Conservation (phyloP, 1,139 yeast genomes). For the Yamadazyma jaroonii region DNA sequence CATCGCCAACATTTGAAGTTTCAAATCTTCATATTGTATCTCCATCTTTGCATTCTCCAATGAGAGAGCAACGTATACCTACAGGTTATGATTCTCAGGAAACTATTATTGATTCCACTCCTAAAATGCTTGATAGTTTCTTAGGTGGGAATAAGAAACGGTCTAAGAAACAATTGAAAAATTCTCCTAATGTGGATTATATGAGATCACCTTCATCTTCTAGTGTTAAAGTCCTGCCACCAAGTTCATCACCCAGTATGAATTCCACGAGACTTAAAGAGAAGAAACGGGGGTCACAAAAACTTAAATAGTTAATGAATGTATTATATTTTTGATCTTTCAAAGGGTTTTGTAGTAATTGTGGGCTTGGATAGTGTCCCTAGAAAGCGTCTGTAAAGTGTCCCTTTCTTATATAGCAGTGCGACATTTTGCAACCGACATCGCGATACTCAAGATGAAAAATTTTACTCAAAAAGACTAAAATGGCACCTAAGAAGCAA, state of each 20-base stretch:
- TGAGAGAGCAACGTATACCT: neutral
- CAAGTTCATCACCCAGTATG: conserved; percentile 12
- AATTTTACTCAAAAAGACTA: conserved; percentile 1
- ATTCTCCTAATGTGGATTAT: conserved; percentile 7
- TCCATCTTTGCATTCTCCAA: conserved; percentile 8
- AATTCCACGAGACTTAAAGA: conserved; percentile 13
- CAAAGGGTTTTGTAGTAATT: too few species aligned
- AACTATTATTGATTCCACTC: conserved; percentile 7
- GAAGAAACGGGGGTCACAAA: conserved; percentile 21
- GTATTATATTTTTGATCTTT: neutral
- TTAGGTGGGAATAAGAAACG: conserved; percentile 27
- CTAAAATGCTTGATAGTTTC: conserved; percentile 26
- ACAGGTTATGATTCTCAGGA: conserved; percentile 8
- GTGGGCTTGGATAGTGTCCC: too few species aligned
- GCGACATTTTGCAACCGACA: too few species aligned
- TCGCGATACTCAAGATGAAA: neutral
- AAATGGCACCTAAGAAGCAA: conserved; percentile 75
- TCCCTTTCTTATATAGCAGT: too few species aligned
- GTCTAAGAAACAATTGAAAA: conserved; percentile 17
- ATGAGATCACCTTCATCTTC: conserved; percentile 7
- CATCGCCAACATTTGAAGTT: conserved; percentile 22
- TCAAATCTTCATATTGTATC: conserved; percentile 10
- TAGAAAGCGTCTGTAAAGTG: too few species aligned
- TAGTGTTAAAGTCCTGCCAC: conserved; percentile 8
- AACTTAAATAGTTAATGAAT: conserved; percentile 16